Conservation (phyloP, 2,329 filamentous ascomycete species). For the Aspergillus fructus region DNA sequence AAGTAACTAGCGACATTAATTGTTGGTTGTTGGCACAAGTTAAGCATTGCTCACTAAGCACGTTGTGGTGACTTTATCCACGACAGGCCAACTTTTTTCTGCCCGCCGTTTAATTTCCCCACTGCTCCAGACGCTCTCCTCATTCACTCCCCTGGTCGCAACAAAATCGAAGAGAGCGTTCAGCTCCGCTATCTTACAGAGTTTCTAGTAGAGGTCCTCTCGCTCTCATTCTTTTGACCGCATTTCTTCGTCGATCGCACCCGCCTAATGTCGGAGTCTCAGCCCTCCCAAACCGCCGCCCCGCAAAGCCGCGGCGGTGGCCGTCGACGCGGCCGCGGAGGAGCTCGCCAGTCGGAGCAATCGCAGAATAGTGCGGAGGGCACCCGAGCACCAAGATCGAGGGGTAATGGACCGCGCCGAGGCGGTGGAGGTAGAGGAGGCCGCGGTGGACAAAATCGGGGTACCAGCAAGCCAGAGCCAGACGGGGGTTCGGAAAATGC, state of each 20-base stretch:
- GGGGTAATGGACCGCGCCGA: constrained; percentile 32
- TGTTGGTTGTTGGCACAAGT: too few species aligned
- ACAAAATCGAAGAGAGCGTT: constrained; percentile 1
- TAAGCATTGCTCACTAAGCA: constrained; percentile 21
- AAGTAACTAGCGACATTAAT: too few species aligned
- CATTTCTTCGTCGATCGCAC: constrained; percentile 5
- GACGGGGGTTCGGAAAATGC: constrained; percentile 43
- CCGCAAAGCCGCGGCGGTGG: constrained; percentile 40
- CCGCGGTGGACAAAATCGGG: constrained; percentile 29
- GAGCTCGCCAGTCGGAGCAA: constrained; percentile 29
- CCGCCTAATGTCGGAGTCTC: constrained; percentile 31
- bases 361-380: constrained; percentile 27
- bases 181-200: constrained; percentile 11
- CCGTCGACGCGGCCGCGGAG: constrained; percentile 42
- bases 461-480: constrained; percentile 16
- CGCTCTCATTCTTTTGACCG: not conserved
- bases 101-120: constrained; percentile 16
- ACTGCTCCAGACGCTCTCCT: constrained; percentile 12
- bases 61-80: not conserved
- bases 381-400: constrained; percentile 34
- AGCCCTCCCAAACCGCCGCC: constrained; percentile 22
- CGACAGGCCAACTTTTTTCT: constrained; percentile 20
- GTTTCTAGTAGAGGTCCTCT: not conserved
- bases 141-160: constrained; percentile 1
- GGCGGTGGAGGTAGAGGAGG: constrained; percentile 30